Evolutionary conservation across 2,329 filamentous ascomycete genomes (phyloP).

Genomic region (Aspergillus spinulosporus): DNA sequence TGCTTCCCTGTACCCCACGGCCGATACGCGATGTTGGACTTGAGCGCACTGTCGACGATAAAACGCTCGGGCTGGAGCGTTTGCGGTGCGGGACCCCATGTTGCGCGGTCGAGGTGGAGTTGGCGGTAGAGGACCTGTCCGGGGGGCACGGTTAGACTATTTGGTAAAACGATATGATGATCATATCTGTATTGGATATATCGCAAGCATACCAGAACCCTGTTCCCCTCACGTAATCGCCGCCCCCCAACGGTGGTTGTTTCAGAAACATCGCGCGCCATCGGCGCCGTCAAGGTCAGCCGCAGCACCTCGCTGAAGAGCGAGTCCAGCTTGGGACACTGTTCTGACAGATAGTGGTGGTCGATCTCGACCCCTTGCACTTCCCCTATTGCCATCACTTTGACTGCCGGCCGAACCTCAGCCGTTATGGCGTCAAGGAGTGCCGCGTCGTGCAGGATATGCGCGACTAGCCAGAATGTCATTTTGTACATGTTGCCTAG

Average conservation of each 20-base stretch:
- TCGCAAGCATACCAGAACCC: not conserved
- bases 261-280: constrained; percentile 1
- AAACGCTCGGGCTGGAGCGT: constrained; percentile 7
- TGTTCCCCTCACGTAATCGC: not conserved
- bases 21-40: constrained; percentile 3
- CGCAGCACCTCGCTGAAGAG: constrained; percentile 11
- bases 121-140: constrained; percentile 7
- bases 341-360: constrained; percentile 2
- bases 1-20: constrained; percentile 8
- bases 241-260: not conserved
- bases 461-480: constrained; percentile 7
- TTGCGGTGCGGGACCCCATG: constrained; percentile 8
- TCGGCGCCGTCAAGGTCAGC: constrained; percentile 2
- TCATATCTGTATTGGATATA: no score
- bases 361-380: not conserved
- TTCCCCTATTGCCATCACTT: not conserved
- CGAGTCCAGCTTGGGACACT: constrained; percentile 4
- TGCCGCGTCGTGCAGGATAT: not conserved
- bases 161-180: no score
- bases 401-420: not conserved
- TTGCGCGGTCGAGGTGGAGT: constrained; percentile 5
- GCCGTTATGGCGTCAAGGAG: not conserved
- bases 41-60: constrained; percentile 1
- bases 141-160: not conserved
- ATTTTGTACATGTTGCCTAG: constrained; percentile 10